phyloP scores from a whole-genome alignment of 2,329 filamentous ascomycete genomes.

The Fusarium brevicatenulatum region DNA sequence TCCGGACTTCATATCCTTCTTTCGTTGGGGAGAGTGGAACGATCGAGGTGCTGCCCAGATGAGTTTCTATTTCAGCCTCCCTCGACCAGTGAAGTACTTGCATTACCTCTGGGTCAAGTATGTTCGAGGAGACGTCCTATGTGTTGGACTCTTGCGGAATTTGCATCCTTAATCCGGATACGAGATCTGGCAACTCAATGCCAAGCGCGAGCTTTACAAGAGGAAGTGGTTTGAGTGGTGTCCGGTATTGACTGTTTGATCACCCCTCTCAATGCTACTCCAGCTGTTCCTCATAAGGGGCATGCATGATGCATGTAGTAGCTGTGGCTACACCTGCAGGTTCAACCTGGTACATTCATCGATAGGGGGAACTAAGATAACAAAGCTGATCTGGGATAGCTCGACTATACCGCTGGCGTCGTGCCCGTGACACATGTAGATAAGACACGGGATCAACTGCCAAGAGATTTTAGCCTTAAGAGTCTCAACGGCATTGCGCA shows the following conservation, averaged over 20 bases:
- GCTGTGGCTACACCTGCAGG: constrained; percentile 92
- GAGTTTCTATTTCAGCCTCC: constrained; percentile 76
- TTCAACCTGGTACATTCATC: constrained; percentile 78
- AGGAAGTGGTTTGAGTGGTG: constrained; percentile 87
- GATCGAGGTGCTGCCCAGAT: constrained; percentile 83
- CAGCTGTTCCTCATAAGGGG: constrained; percentile 86
- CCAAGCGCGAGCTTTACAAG: constrained; percentile 80
- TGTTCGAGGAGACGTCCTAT: constrained; percentile 76
- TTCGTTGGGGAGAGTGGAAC: constrained; percentile 80
- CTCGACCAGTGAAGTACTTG: constrained; percentile 80
- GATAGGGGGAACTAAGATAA: too few species aligned
- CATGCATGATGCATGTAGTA: constrained; percentile 86
- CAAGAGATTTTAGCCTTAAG: constrained; percentile 67
- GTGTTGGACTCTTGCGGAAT: constrained; percentile 79
- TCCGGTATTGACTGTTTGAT: constrained; percentile 81
- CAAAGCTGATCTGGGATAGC: constrained; percentile 53
- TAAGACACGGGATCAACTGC: constrained; percentile 71
- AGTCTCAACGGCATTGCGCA: constrained; percentile 81
- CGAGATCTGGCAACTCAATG: constrained; percentile 86
- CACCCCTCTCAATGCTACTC: constrained; percentile 88
- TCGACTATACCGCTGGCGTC: constrained; percentile 87
- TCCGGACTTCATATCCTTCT: constrained; percentile 79
- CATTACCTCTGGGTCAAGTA: constrained; percentile 93
- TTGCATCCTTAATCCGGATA: constrained; percentile 79
- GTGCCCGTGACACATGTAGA: constrained; percentile 89